These are phyloP conservation scores for Calvatia gigantea DNA, from an alignment of 768 basidiomycete species.

Conservation along the genomic window DNA sequence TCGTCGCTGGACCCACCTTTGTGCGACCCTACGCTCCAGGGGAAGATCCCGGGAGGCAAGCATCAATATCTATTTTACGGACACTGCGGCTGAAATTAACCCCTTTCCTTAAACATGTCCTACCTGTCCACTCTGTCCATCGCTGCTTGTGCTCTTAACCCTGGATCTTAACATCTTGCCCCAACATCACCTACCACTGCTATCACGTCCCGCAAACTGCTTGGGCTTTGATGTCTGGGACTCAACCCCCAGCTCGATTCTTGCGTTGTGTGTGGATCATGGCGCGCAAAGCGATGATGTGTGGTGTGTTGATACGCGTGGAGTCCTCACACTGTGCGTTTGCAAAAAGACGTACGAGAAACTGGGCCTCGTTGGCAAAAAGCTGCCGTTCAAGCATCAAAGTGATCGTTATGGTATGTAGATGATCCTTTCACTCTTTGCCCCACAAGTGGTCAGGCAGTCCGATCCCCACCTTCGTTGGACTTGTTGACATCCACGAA, in stretches of 20 bases:
- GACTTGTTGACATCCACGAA: too few relatives aligned
- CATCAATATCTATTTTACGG: not conserved
- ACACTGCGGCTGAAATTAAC: not conserved
- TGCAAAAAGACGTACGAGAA: slow-evolving; percentile 56
- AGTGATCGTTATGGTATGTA: slow-evolving; percentile 7
- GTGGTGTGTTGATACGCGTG: slow-evolving; percentile 70
- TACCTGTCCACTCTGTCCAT: too few relatives aligned
- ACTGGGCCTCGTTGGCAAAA: slow-evolving; percentile 56
- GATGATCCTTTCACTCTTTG: not conserved
- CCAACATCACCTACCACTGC: too few relatives aligned
- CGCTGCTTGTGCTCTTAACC: too few relatives aligned
- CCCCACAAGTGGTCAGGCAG: too few relatives aligned
- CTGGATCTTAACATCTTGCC: too few relatives aligned
- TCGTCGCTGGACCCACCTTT: not conserved
- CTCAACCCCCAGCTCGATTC: slow-evolving; percentile 28
- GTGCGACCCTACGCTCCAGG: not conserved
- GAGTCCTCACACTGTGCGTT: slow-evolving; percentile 53
- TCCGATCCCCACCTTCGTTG: too few relatives aligned
- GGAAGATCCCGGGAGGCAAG: not conserved
- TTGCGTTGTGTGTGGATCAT: slow-evolving; percentile 30
- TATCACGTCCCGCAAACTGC: too few relatives aligned
- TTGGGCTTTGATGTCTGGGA: not conserved
- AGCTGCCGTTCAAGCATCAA: slow-evolving; percentile 43
- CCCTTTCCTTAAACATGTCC: not conserved
- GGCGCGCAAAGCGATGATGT: slow-evolving; percentile 42